Conservation (phyloP, 768 basidiomycete genomes). For the Lentinula sp. region DNA sequence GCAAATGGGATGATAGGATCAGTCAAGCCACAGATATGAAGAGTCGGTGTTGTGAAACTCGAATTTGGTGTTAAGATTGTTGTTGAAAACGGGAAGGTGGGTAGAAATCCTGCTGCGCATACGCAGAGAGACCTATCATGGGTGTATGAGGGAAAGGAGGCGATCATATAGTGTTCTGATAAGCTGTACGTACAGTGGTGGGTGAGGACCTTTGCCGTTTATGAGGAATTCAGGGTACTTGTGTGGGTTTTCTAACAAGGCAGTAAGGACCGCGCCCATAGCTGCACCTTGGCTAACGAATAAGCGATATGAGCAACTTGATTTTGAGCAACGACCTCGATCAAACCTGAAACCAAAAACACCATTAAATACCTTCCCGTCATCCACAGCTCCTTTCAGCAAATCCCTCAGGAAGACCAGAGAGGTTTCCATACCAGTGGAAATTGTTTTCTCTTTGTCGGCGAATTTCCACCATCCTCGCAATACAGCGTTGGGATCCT, state of each 20-base stretch:
- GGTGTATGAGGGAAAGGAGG: not conserved
- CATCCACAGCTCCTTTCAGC: constrained; percentile 60
- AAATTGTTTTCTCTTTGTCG: constrained; percentile 44
- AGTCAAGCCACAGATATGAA: constrained; percentile 70
- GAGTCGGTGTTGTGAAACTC: constrained; percentile 62
- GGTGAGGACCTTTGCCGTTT: constrained; percentile 61
- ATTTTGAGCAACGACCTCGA: not conserved
- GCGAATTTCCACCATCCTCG: constrained; percentile 64
- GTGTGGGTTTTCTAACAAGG: constrained; percentile 55
- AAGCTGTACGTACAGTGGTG: constrained; percentile 55
- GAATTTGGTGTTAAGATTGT: constrained; percentile 35
- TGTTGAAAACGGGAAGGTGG: constrained; percentile 38
- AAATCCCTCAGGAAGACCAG: constrained; percentile 49
- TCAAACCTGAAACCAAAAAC: constrained; percentile 73
- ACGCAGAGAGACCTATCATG: constrained; percentile 60
- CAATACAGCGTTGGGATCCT: constrained; percentile 21
- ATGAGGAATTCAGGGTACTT: constrained; percentile 52
- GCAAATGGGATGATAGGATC: constrained; percentile 73
- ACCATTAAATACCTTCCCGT: constrained; percentile 36
- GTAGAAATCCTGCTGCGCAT: constrained; percentile 65
- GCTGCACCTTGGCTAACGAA: constrained; percentile 68
- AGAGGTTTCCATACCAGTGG: constrained; percentile 52
- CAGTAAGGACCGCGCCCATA: constrained; percentile 64
- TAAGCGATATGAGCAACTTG: not conserved
- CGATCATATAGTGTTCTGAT: not conserved